These are phyloP conservation scores for Neophaeococcomyces aloes DNA, from an alignment of 2,329 filamentous ascomycete genomes.

Conservation along the genomic window DNA sequence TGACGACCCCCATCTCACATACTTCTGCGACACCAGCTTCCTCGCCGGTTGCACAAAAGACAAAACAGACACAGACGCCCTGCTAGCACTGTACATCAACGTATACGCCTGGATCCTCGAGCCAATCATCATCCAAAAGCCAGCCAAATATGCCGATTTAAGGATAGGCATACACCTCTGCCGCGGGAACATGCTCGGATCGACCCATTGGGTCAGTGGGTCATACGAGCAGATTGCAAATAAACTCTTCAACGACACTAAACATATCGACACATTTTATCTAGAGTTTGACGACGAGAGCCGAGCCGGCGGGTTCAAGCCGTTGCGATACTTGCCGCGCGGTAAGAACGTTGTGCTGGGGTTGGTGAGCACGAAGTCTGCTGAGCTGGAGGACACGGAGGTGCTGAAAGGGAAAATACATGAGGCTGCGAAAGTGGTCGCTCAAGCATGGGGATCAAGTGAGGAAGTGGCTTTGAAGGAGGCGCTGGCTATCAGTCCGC, in stretches of 20 bases:
- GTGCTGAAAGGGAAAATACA: slow-evolving; percentile 10
- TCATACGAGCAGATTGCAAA: slow-evolving; percentile 14
- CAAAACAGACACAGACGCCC: slow-evolving; percentile 56
- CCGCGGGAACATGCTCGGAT: slow-evolving; percentile 14
- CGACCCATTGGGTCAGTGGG: slow-evolving; percentile 12
- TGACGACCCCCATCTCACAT: slow-evolving; percentile 57
- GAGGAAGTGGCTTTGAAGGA: slow-evolving; percentile 24
- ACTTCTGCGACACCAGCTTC: slow-evolving; percentile 66
- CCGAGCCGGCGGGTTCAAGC: slow-evolving; percentile 15
- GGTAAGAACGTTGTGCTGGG: slow-evolving; percentile 16
- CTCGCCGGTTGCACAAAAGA: slow-evolving; percentile 59
- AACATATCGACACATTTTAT: slow-evolving; percentile 12
- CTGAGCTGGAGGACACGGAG: slow-evolving; percentile 11
- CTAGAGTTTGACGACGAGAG: slow-evolving; percentile 15
- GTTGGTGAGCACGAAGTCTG: slow-evolving; percentile 14
- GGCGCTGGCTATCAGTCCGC: slow-evolving; percentile 57
- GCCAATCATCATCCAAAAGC: slow-evolving; percentile 37
- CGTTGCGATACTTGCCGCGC: slow-evolving; percentile 11
- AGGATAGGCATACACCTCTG: slow-evolving; percentile 14
- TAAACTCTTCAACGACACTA: slow-evolving; percentile 13
- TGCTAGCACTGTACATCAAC: slow-evolving; percentile 64
- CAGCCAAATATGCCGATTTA: slow-evolving; percentile 9
- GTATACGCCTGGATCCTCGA: slow-evolving; percentile 59
- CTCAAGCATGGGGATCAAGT: slow-evolving; percentile 9
- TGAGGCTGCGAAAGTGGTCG: slow-evolving; percentile 11